phyloP scores from a whole-genome alignment of 176 grass and related monocot species.

The Poa annua region DNA sequence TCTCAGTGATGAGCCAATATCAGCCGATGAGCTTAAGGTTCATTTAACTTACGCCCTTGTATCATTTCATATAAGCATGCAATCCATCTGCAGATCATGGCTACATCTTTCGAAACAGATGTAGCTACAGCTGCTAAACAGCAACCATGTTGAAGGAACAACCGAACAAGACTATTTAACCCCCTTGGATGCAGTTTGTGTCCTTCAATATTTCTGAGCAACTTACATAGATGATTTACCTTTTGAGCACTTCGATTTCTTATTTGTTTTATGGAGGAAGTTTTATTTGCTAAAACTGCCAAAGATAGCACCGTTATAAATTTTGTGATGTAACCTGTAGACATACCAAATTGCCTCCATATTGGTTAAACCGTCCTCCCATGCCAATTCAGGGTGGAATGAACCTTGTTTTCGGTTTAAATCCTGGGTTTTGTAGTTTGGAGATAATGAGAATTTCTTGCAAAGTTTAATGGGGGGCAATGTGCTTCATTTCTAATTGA shows the following conservation, averaged over 20 bases:
- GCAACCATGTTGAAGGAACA: background rate
- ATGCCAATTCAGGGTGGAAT: background rate
- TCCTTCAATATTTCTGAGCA: background rate
- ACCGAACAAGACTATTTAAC: background rate
- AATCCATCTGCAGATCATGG: slow-evolving; percentile 7
- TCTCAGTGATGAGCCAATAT: slow-evolving; percentile 92
- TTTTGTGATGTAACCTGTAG: background rate
- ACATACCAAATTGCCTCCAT: background rate
- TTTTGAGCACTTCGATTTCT: background rate
- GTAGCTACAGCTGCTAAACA: slow-evolving; percentile 22
- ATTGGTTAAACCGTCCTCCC: background rate
- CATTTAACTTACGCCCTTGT: slow-evolving; percentile 30
- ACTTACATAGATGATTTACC: background rate
- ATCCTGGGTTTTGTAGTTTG: background rate
- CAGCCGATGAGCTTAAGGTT: slow-evolving; percentile 79
- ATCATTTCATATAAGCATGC: slow-evolving; percentile 2
- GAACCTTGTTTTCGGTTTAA: background rate
- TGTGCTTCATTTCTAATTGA: slow-evolving; percentile 5
- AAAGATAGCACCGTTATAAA: background rate
- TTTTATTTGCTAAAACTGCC: background rate
- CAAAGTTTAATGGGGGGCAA: background rate
- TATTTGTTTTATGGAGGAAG: background rate
- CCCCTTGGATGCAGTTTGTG: slow-evolving; percentile 13
- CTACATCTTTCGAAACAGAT: slow-evolving; percentile 26
- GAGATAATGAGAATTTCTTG: background rate